phyloP scores from a whole-genome alignment of 2,329 filamentous ascomycete genomes.

The Trichophaea hybrida region DNA sequence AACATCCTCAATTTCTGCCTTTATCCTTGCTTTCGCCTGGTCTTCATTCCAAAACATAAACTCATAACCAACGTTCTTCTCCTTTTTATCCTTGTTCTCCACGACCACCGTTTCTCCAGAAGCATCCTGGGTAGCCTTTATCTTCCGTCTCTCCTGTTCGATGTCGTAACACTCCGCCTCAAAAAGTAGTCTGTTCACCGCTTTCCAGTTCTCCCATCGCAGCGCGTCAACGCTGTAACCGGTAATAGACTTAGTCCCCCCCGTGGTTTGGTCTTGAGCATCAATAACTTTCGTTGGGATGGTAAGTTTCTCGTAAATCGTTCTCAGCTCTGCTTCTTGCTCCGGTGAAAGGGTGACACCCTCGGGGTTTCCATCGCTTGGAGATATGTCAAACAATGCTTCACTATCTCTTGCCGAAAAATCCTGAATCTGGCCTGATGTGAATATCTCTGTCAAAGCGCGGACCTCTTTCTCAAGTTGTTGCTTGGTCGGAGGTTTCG shows the following conservation, averaged over 20 bases:
- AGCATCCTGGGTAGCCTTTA: constrained; percentile 6
- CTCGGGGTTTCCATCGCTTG: neutral
- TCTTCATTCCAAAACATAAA: constrained; percentile 7
- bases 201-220: constrained; percentile 39
- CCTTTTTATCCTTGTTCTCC: neutral
- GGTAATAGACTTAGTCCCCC: constrained; percentile 20
- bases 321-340: constrained; percentile 11
- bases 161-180: constrained; percentile 28
- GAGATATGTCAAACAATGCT: neutral
- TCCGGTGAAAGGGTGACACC: neutral
- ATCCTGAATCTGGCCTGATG: constrained; percentile 8
- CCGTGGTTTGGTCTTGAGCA: neutral
- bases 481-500: neutral
- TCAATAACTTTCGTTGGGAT: neutral
- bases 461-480: neutral
- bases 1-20: constrained; percentile 8
- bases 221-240: constrained; percentile 35
- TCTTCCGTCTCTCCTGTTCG: constrained; percentile 1
- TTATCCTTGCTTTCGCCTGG: constrained; percentile 8
- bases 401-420: constrained; percentile 1
- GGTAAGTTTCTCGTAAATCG: constrained; percentile 14
- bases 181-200: constrained; percentile 35
- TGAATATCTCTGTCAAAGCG: constrained; percentile 8
- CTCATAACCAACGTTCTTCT: neutral
- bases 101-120: constrained; percentile 1